Evolutionary conservation across 345 rosid genomes (phyloP).

Genomic region (Draba incana): DNA sequence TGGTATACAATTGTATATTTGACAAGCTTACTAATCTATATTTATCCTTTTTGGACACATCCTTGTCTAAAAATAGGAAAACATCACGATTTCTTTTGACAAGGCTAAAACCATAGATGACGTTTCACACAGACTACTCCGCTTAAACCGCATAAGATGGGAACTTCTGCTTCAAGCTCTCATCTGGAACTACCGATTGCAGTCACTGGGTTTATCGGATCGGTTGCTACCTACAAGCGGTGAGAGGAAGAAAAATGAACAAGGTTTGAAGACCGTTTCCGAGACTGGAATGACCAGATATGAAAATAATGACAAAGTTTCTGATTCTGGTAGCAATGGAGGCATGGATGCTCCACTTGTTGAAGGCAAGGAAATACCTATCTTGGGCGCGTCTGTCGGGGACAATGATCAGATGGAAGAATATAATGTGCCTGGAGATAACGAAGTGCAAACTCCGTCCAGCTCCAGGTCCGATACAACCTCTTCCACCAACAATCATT

Average conservation of each 20-base stretch:
- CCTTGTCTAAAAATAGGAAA: conserved; percentile 46
- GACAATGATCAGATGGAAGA: conserved; percentile 38
- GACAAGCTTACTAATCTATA: conserved; percentile 21
- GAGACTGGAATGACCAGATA: conserved; percentile 38
- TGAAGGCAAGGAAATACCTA: conserved; percentile 47
- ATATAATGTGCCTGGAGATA: conserved; percentile 39
- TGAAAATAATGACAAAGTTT: conserved; percentile 35
- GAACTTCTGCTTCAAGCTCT: conserved; percentile 75
- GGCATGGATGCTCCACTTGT: conserved; percentile 36
- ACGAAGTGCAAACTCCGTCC: conserved; percentile 33
- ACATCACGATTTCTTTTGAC: conserved; percentile 46
- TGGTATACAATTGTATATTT: conserved; percentile 17
- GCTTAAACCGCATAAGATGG: conserved; percentile 70
- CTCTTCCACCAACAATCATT: conserved; percentile 25
- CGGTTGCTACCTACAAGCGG: conserved; percentile 45
- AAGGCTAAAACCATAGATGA: conserved; percentile 50
- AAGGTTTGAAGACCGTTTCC: conserved; percentile 30
- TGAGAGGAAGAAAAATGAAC: conserved; percentile 45
- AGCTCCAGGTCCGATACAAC: conserved; percentile 18
- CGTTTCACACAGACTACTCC: conserved; percentile 55
- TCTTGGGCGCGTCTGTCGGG: conserved; percentile 40
- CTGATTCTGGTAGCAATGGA: conserved; percentile 32
- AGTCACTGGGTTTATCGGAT: conserved; percentile 60
- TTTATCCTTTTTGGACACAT: conserved; percentile 23
- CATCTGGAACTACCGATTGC: conserved; percentile 78